Conservation (phyloP, 495 filamentous ascomycete species). For the Evansstolkia leycettana region DNA sequence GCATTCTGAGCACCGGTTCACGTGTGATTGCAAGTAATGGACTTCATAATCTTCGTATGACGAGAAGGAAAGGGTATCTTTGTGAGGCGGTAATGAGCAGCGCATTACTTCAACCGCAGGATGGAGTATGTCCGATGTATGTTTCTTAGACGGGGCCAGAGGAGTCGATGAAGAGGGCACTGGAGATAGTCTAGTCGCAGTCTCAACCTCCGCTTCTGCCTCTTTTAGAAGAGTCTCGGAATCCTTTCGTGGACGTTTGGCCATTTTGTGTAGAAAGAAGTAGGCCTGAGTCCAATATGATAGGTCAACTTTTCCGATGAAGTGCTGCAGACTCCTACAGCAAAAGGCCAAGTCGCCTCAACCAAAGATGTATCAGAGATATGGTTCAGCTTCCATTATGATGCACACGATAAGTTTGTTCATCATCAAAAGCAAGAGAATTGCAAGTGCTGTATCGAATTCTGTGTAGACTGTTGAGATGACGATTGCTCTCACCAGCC, state of each 20-base stretch:
- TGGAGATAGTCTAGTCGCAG: slow-evolving; percentile 11
- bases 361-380: no score
- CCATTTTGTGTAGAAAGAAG: slow-evolving; percentile 27
- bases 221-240: slow-evolving; percentile 21
- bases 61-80: slow-evolving; percentile 51
- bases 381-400: no score
- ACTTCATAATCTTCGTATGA: slow-evolving; percentile 76
- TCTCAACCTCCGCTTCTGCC: slow-evolving; percentile 7
- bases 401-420: no score
- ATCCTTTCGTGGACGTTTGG: slow-evolving; percentile 47
- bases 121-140: slow-evolving; percentile 10
- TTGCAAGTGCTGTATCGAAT: no score
- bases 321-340: neutral
- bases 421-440: no score
- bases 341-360: no score
- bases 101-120: slow-evolving; percentile 40
- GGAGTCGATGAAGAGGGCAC: slow-evolving; percentile 7
- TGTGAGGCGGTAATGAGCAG: slow-evolving; percentile 73
- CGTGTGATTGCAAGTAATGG: slow-evolving; percentile 72
- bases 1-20: slow-evolving; percentile 75
- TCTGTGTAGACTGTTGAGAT: no score
- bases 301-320: slow-evolving; percentile 1
- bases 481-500: no score
- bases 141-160: slow-evolving; percentile 15
- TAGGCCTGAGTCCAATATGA: slow-evolving; percentile 3